Evolutionary conservation across 306 rosid genomes (phyloP).

Genomic region (Senna siamea): DNA sequence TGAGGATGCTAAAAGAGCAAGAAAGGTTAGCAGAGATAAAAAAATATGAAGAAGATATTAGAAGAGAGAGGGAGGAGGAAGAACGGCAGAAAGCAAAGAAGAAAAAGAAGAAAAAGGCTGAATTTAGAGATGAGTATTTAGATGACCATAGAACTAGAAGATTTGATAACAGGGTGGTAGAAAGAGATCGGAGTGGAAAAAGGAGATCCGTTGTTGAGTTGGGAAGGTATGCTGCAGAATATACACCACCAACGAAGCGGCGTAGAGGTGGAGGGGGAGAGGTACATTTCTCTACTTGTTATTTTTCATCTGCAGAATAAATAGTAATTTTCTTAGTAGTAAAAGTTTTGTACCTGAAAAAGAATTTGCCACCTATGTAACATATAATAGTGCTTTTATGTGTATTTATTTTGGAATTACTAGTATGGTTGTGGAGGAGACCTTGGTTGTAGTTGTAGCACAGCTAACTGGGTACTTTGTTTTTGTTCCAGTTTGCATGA

Average conservation of each 20-base stretch:
- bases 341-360: too few species aligned
- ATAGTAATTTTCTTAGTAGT: not conserved
- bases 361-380: too few species aligned
- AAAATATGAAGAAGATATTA: conserved; percentile 74
- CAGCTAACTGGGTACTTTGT: not conserved
- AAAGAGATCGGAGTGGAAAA: conserved; percentile 71
- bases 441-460: not conserved
- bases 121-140: conserved; percentile 61
- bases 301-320: not conserved
- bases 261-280: conserved; percentile 97
- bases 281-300: conserved; percentile 45
- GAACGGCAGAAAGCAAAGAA: conserved; percentile 82
- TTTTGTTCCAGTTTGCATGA: conserved; percentile 13
- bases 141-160: conserved; percentile 76
- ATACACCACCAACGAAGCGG: conserved; percentile 67
- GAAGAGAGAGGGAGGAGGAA: conserved; percentile 92
- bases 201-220: conserved; percentile 69
- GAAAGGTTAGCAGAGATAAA: conserved; percentile 67
- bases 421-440: conserved; percentile 12
- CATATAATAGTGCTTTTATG: too few species aligned
- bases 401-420: not conserved
- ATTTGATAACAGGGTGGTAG: conserved; percentile 68
- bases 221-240: conserved; percentile 66
- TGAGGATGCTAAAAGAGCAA: conserved; percentile 67
- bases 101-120: conserved; percentile 71